These are phyloP conservation scores for Sporothrix luriei DNA, from an alignment of 2,329 filamentous ascomycete species.

Conservation along the genomic window DNA sequence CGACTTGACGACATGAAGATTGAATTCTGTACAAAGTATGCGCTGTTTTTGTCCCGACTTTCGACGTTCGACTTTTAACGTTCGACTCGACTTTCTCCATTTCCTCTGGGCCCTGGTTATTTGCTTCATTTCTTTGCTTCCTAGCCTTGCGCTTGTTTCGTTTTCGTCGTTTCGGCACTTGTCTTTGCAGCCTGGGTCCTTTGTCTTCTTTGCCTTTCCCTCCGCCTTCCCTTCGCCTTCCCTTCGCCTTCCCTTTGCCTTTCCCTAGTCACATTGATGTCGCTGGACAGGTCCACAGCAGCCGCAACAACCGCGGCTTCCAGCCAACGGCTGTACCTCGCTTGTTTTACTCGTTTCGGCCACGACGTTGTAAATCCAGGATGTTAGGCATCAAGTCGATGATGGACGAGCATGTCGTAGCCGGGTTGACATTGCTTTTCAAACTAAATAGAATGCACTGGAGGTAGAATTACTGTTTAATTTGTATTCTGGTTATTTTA, in stretches of 20 bases:
- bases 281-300: background rate
- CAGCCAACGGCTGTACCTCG: constrained; percentile 11
- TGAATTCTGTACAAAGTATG: background rate
- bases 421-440: too few species aligned
- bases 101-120: too few species aligned
- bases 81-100: too few species aligned
- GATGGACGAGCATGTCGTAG: too few species aligned
- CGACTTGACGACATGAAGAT: background rate
- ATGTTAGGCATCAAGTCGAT: background rate
- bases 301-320: background rate
- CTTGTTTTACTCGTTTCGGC: background rate
- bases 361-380: background rate
- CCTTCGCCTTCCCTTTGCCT: too few species aligned
- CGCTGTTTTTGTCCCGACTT: background rate
- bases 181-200: background rate
- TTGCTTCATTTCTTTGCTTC: background rate
- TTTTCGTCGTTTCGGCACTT: background rate
- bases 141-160: too few species aligned
- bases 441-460: too few species aligned
- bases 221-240: too few species aligned
- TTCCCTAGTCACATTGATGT: background rate
- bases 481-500: too few species aligned
- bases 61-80: too few species aligned
- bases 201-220: background rate
- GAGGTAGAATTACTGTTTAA: too few species aligned